These are phyloP conservation scores for Nakaseomyces sp. DNA, from an alignment of 1,139 yeast species.

Conservation along the genomic window DNA sequence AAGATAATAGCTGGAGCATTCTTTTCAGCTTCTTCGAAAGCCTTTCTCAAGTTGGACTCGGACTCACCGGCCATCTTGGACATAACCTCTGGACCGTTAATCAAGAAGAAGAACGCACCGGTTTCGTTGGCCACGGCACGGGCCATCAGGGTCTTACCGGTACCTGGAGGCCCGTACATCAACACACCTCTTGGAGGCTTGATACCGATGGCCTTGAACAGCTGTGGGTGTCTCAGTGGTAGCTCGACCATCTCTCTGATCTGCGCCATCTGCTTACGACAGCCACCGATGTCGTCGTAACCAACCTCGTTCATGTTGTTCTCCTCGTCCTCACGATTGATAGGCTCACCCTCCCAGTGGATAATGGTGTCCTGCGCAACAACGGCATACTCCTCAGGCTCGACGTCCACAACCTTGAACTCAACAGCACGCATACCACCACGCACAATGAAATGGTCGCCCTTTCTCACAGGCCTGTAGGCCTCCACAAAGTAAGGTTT, in stretches of 20 bases:
- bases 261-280: conserved; percentile 97
- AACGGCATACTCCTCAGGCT: conserved; percentile 94
- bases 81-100: conserved; percentile 99
- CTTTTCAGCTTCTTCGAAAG: conserved; percentile 98
- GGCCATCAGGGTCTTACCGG: conserved; percentile 62
- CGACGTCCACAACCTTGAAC: conserved; percentile 95
- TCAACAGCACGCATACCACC: conserved; percentile 99
- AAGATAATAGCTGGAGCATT: conserved; percentile 95
- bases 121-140: conserved; percentile 99
- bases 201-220: conserved; percentile 93
- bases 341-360: conserved; percentile 99
- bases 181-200: conserved; percentile 96
- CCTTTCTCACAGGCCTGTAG: conserved; percentile 96
- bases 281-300: conserved; percentile 97
- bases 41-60: conserved; percentile 93
- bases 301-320: conserved; percentile 88
- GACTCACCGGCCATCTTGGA: conserved; percentile 99
- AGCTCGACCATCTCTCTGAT: conserved; percentile 94
- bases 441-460: conserved; percentile 91
- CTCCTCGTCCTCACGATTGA: conserved; percentile 97
- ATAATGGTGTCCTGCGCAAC: conserved; percentile 98
- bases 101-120: conserved; percentile 95
- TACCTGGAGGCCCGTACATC: conserved; percentile 92
- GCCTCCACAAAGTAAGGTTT: conserved; percentile 99
- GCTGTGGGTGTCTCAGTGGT: conserved; percentile 94